Evolutionary conservation across 2,329 filamentous ascomycete species (phyloP).

Genomic region (Stromatinia cepivora): DNA sequence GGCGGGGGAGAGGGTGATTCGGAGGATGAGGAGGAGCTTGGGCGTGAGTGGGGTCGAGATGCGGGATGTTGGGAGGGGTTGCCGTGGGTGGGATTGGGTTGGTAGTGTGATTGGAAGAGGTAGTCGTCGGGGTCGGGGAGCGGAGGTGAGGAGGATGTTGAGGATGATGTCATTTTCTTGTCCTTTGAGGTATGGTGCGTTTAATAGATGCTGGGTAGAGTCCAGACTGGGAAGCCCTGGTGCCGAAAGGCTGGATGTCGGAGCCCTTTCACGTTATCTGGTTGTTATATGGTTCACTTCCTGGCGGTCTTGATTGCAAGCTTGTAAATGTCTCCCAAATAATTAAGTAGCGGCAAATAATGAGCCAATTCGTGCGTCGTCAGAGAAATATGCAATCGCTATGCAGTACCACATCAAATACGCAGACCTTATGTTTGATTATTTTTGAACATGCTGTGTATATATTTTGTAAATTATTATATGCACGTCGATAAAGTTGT

Average conservation of each 20-base stretch:
- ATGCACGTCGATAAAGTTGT: not conserved
- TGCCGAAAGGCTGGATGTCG: not conserved
- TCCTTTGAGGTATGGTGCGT: not conserved
- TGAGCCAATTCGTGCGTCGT: not conserved
- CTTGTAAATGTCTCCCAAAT: not conserved
- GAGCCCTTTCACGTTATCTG: too few species aligned
- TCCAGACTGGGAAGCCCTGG: too few species aligned
- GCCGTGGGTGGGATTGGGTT: not conserved
- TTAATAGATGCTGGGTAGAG: accelerated
- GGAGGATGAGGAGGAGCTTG: not conserved
- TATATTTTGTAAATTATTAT: not conserved
- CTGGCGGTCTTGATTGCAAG: not conserved
- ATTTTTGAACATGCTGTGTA: not conserved
- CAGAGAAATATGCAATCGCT: not conserved
- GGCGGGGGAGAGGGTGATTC: conserved; percentile 37
- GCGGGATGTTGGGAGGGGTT: not conserved
- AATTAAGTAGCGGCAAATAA: not conserved
- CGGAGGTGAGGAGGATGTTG: conserved; percentile 14
- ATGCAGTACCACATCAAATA: not conserved
- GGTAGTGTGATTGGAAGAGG: conserved; percentile 17
- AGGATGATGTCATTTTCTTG: conserved; percentile 19
- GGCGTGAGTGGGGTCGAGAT: not conserved
- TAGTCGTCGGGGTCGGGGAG: conserved; percentile 11
- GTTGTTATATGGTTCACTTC: not conserved
- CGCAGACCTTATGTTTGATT: not conserved